Evolutionary conservation across 441 rosid genomes (phyloP), one percentile per base, ranked within the genome.

Genomic region (Adansonia grandidieri): DNA sequence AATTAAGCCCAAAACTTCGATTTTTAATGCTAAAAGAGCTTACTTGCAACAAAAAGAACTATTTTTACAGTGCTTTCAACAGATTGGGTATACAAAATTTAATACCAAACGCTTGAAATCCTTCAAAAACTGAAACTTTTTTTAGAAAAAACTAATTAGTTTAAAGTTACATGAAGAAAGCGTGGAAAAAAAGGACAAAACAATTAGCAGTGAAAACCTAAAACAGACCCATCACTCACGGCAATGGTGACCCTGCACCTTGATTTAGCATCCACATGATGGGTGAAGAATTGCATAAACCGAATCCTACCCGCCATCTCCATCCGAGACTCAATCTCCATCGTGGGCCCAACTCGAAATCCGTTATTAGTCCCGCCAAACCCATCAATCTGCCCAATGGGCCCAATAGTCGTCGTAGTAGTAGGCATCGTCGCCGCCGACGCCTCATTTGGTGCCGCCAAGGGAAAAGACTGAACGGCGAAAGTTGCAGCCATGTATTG

Each of bases 401-500:
- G 74, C 57, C 58, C 67, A 13, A 44, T 62, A 19, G 68, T 56
- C 2, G 71, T 7, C 2, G 74, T 50, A 14, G 60, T 5, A 11
- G 10, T 11, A 6, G 56, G 13, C 7, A 68, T 62, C 2, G 51
- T 17, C 1, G 53, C 76, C 74, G 13, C 79, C 69, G 28, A 75
- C 76, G 64, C 81, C 58, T 53, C 71, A 71, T 67, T 77, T 11
- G 81, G 13, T 8, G 86, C 82, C 8, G 88, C 78, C 67, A 77
- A 89, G 5, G 96, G 95, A 83, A 95, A 92, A 13, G 97, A 90
- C 76, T 90, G 88, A 58, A 93, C 97, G 40, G 92, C 76, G 77
- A 94, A 94, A 71, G 92, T 92, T 15, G 96, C 97, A 17, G 93
- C 94, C 97, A 94, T 92, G 89, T 92, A 91, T 80, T 94, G 90